These are phyloP conservation scores for Lithospermum erythrorhizon DNA, from an alignment of 257 asterid species.

Conservation along the genomic window DNA sequence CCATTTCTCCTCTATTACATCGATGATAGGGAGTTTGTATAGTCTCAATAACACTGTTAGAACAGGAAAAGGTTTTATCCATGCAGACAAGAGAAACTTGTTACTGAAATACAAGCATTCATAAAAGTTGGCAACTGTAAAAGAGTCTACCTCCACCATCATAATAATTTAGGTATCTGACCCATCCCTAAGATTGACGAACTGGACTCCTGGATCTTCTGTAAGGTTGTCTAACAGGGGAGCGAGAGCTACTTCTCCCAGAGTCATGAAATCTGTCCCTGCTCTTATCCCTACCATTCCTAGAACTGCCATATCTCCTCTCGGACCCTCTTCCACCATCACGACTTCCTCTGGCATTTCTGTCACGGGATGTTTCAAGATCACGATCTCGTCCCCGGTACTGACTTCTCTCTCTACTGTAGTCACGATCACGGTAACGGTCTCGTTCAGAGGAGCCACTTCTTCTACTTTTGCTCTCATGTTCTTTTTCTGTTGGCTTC, in stretches of 20 bases:
- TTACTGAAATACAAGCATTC: slow-evolving; percentile 52
- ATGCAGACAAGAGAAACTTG: slow-evolving; percentile 33
- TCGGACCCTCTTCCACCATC: slow-evolving; percentile 45
- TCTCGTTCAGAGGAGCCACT: slow-evolving; percentile 75
- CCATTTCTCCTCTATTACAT: slow-evolving; percentile 2
- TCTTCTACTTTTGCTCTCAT: slow-evolving; percentile 40
- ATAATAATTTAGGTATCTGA: slow-evolving; percentile 41
- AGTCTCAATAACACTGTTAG: slow-evolving; percentile 1
- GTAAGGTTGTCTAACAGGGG: slow-evolving; percentile 57
- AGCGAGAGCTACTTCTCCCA: slow-evolving; percentile 73
- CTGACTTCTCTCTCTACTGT: slow-evolving; percentile 45
- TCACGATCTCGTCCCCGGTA: slow-evolving; percentile 46
- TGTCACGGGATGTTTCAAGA: slow-evolving; percentile 41
- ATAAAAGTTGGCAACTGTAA: slow-evolving; percentile 31
- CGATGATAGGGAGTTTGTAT: slow-evolving; percentile 3
- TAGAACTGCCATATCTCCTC: slow-evolving; percentile 39
- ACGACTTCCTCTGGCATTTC: slow-evolving; percentile 56
- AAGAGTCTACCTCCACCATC: slow-evolving; percentile 78
- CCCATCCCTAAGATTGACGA: slow-evolving; percentile 42
- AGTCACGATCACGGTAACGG: slow-evolving; percentile 49
- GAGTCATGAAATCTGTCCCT: slow-evolving; percentile 63
- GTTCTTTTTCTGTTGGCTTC: slow-evolving; percentile 70
- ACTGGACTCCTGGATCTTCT: slow-evolving; percentile 70
- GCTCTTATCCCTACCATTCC: slow-evolving; percentile 73
- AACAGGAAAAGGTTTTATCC: slow-evolving; percentile 27